Percentiles rank a stretch among this genome's conserved stretches.
These are phyloP conservation scores for Fennellomyces sp. DNA, from an alignment of 371 early-diverging fungal species.

Conservation along the genomic window DNA sequence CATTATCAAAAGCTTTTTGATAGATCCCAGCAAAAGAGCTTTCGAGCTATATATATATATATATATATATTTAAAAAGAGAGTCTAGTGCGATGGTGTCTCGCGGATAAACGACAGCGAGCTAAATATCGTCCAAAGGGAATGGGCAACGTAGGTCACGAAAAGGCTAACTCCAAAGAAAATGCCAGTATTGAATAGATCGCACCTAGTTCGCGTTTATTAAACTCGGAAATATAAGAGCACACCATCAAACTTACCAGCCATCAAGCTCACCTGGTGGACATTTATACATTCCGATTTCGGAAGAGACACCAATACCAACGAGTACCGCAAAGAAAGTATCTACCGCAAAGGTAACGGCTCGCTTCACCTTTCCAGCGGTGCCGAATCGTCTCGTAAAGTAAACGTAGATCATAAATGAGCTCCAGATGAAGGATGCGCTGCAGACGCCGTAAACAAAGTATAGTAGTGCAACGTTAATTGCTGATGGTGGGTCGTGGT, in stretches of 20 bases:
- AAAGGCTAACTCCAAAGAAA: constrained; percentile 27
- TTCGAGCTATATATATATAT: no score
- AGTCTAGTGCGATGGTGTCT: not conserved
- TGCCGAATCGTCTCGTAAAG: constrained; percentile 22
- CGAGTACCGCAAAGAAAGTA: constrained; percentile 19
- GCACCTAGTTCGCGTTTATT: constrained; percentile 20
- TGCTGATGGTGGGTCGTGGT: not conserved
- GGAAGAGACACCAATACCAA: constrained; percentile 32
- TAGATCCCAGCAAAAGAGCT: not conserved
- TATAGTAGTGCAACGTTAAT: constrained; percentile 17
- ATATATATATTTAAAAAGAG: no score
- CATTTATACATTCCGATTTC: constrained; percentile 30
- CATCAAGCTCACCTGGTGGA: constrained; percentile 29
- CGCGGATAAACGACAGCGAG: constrained; percentile 15
- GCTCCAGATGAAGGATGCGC: constrained; percentile 30
- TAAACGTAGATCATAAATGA: constrained; percentile 31
- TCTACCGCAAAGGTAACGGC: constrained; percentile 23
- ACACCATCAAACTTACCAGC: constrained; percentile 25
- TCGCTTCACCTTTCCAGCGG: constrained; percentile 26
- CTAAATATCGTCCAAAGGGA: constrained; percentile 35
- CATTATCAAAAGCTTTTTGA: no score
- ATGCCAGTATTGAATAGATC: constrained; percentile 37
- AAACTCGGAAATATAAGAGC: not conserved
- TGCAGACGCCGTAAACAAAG: constrained; percentile 19
- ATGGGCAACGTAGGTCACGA: constrained; percentile 16